Base-by-base conservation (phyloP, 2,329 filamentous ascomycete genomes). In the Sordariomycetes sp. region DNA sequence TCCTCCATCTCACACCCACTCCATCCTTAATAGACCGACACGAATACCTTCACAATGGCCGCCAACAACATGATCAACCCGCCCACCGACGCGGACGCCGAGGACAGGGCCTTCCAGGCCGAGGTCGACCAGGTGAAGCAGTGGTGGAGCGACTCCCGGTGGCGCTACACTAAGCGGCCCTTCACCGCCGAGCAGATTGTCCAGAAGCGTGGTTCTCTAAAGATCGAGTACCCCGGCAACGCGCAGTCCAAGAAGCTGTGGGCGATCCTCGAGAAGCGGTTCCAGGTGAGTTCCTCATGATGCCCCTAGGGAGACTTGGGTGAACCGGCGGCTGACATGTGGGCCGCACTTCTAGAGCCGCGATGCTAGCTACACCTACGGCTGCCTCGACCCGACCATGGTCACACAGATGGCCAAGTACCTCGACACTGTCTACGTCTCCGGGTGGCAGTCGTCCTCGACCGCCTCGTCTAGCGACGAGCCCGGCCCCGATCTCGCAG, bases 391-490 rank as follows among this genome's bases (percentile, higher is more conserved):
- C 69, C 94, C 94, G 12, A 96, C 95, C 58, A 96, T 96, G 89
- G 82, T 99, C 69, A 97, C 94, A 32, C 94, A 99, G 73, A 99
- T 99, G 94, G 92, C 92, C 65, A 96, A 97, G 74, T 97, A 95
- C 72, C 80, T 99, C 61, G 94, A 99, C 69, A 99, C 94, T 36
- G 89, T 99, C 69, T 99, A 99, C 71, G 94, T 99, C 61, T 97
- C 94, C 57, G 94, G 94, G 62, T 99, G 94, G 94, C 94, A 99
- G 74, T 96, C 89, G 62, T 97, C 92, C 1, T 96, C 91, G 25
- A 99, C 94, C 8, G 94, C 94, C 54, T 96, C 92, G 2, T 82
- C 90, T 1, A 92, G 91, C 7, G 90, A 99, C 66, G 94, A 99
- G 76, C 94, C 94, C 28, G 94, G 92, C 45, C 94, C 94, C 54